These are phyloP conservation scores for Daedalea quercina DNA, from an alignment of 768 basidiomycete species.

Conservation along the genomic window DNA sequence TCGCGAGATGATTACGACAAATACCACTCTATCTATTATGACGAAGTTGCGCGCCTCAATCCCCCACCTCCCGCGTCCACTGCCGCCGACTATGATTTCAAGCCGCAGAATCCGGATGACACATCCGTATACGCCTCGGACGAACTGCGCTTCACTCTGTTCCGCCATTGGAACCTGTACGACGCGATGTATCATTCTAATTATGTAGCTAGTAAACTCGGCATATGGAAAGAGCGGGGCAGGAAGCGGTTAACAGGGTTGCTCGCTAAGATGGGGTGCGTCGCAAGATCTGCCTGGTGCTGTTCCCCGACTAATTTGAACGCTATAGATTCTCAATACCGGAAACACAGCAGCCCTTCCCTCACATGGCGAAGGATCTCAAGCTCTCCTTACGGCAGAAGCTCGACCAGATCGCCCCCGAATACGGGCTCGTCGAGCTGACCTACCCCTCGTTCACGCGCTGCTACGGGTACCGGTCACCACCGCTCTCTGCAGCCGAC, in stretches of 20 bases:
- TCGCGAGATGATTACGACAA: constrained; percentile 81
- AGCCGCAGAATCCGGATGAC: constrained; percentile 75
- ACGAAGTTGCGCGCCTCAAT: constrained; percentile 92
- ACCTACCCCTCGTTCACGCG: constrained; percentile 92
- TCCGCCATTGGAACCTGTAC: constrained; percentile 96
- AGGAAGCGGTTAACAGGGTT: constrained; percentile 84
- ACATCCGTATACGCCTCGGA: constrained; percentile 74
- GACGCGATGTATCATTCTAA: constrained; percentile 98
- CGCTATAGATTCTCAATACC: constrained; percentile 78
- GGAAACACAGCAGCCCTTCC: constrained; percentile 89
- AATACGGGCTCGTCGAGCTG: constrained; percentile 91
- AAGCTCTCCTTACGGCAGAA: constrained; percentile 76
- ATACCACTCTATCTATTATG: constrained; percentile 73
- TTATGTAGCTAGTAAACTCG: constrained; percentile 91
- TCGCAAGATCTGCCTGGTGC: constrained; percentile 3
- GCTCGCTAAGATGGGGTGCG: constrained; percentile 97
- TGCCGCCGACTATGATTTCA: constrained; percentile 34
- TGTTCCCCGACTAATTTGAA: background rate
- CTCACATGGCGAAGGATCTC: constrained; percentile 95
- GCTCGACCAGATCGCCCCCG: constrained; percentile 84
- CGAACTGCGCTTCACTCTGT: constrained; percentile 90
- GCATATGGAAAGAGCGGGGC: constrained; percentile 95
- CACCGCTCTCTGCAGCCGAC: constrained; percentile 88
- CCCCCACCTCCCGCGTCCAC: constrained; percentile 39
- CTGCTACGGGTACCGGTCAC: constrained; percentile 83